These are phyloP conservation scores for Tephrocybe sp. DNA, from an alignment of 768 basidiomycete species.

Conservation along the genomic window DNA sequence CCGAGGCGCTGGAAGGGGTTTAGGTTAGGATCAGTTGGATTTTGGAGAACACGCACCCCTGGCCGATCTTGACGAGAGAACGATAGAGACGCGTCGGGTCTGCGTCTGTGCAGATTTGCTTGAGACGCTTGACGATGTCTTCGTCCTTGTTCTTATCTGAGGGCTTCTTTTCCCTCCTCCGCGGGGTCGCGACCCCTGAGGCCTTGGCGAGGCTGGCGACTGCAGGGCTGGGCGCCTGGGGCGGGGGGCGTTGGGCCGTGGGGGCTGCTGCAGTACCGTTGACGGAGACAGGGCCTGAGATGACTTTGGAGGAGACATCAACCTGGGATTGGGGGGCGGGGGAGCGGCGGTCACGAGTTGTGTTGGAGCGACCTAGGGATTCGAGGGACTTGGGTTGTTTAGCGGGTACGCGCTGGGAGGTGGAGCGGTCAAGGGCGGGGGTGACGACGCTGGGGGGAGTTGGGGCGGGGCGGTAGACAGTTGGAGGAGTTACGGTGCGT, in stretches of 20 bases:
- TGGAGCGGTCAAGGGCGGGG: slow-evolving; percentile 81
- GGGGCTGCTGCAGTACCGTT: slow-evolving; percentile 7
- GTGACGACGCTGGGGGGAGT: slow-evolving; percentile 65
- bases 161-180: slow-evolving; percentile 80
- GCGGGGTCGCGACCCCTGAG: slow-evolving; percentile 75
- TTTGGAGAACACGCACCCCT: slow-evolving; percentile 77
- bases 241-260: slow-evolving; percentile 38
- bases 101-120: slow-evolving; percentile 95
- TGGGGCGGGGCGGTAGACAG: slow-evolving; percentile 74
- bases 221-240: slow-evolving; percentile 62
- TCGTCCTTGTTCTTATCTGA: slow-evolving; percentile 79
- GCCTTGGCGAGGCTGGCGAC: slow-evolving; percentile 66
- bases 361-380: slow-evolving; percentile 63
- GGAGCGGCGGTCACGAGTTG: slow-evolving; percentile 62
- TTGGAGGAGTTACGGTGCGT: slow-evolving; percentile 39
- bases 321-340: slow-evolving; percentile 49
- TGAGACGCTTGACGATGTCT: slow-evolving; percentile 88
- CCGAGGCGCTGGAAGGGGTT: slow-evolving; percentile 81
- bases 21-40: slow-evolving; percentile 11
- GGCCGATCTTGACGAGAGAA: slow-evolving; percentile 94
- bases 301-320: slow-evolving; percentile 51
- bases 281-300: slow-evolving; percentile 14
- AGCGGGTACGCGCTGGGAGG: slow-evolving; percentile 76
- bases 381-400: slow-evolving; percentile 49
- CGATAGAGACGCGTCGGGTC: slow-evolving; percentile 95